Percentiles rank a stretch among this genome's conserved stretches.
Evolutionary conservation across 2,329 filamentous ascomycete genomes (phyloP).

Genomic region (Scytalidium lignicola): DNA sequence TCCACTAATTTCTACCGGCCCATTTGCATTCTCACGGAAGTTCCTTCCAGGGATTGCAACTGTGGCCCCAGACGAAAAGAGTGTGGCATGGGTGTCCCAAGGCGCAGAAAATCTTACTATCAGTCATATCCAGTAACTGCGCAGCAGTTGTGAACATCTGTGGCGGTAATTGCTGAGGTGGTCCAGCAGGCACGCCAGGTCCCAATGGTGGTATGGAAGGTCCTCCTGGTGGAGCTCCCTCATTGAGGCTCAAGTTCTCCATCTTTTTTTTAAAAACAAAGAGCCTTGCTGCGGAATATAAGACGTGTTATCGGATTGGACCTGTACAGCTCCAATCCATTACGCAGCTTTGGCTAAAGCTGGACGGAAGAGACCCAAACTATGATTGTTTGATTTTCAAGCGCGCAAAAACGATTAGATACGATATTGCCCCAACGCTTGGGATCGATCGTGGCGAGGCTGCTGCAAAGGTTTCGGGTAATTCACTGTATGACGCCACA

Average conservation of each 20-base stretch:
- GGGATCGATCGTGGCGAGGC: too few relatives aligned
- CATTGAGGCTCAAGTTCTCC: slow-evolving; percentile 50
- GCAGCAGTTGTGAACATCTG: slow-evolving; percentile 99
- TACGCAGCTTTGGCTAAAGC: slow-evolving; percentile 9
- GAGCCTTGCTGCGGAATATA: not conserved
- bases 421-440: too few relatives aligned
- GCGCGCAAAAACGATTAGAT: too few relatives aligned
- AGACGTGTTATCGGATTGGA: slow-evolving; percentile 12
- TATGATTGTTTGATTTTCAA: too few relatives aligned
- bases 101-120: slow-evolving; percentile 62
- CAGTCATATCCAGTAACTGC: slow-evolving; percentile 90
- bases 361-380: not conserved
- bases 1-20: too few relatives aligned
- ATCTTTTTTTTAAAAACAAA: slow-evolving; percentile 32
- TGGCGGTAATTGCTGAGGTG: slow-evolving; percentile 65
- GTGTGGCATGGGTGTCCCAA: not conserved
- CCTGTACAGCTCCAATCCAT: slow-evolving; percentile 19
- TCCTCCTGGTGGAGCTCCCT: slow-evolving; percentile 36
- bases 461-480: too few relatives aligned
- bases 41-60: too few relatives aligned
- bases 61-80: slow-evolving; percentile 1
- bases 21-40: too few relatives aligned
- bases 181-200: slow-evolving; percentile 17
- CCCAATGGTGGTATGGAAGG: slow-evolving; percentile 9
- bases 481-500: too few relatives aligned